These are phyloP conservation scores for Leccinum truebloodii DNA, from an alignment of 768 basidiomycete species.

Conservation along the genomic window DNA sequence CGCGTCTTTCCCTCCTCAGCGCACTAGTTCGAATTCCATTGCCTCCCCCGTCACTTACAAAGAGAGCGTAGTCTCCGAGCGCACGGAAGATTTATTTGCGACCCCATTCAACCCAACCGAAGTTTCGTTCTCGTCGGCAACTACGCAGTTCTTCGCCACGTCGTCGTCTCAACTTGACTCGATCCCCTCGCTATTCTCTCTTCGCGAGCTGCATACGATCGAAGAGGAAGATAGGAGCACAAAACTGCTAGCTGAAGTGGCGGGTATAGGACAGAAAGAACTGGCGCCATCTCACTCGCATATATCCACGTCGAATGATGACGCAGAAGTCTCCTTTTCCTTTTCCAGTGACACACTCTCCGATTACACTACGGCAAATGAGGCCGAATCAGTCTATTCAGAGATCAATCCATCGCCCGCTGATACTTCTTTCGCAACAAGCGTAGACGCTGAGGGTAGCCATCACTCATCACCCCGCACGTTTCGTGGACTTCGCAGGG, in stretches of 20 bases:
- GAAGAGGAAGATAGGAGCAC: conserved; percentile 6
- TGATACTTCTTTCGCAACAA: conserved; percentile 23
- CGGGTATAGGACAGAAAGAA: background rate
- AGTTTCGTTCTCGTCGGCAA: background rate
- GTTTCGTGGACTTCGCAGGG: conserved; percentile 18
- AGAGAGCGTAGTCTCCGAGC: background rate
- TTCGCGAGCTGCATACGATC: conserved; percentile 3
- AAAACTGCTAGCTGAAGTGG: background rate
- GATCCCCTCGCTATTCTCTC: background rate
- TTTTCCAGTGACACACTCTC: conserved; percentile 11
- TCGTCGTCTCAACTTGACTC: background rate
- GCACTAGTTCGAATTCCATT: background rate
- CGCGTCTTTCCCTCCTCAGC: background rate
- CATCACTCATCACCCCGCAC: background rate
- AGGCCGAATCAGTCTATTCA: background rate
- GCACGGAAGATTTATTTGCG: background rate
- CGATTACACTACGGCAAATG: conserved; percentile 1
- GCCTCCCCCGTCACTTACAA: background rate
- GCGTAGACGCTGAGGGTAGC: conserved; percentile 12
- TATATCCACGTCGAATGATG: conserved; percentile 1
- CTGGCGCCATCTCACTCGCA: background rate
- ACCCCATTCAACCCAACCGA: background rate
- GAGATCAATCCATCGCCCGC: background rate
- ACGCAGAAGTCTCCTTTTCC: conserved; percentile 5
- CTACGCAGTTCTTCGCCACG: background rate